Percentiles rank a stretch among this genome's conserved stretches.
Evolutionary conservation across 2,329 filamentous ascomycete genomes (phyloP).

Genomic region (Diaporthe batatas): DNA sequence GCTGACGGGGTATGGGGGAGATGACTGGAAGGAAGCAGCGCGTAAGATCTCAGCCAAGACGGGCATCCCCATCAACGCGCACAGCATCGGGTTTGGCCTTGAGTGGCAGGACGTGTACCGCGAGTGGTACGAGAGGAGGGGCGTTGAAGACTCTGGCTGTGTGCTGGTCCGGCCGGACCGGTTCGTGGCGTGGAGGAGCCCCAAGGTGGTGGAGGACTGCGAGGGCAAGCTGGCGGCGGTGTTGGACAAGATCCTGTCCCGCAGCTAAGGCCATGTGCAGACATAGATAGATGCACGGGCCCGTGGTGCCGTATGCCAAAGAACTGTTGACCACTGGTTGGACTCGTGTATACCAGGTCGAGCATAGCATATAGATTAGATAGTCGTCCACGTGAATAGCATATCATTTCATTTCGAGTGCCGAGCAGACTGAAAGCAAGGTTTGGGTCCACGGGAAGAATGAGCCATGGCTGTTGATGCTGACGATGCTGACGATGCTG

Average conservation of each 20-base stretch:
- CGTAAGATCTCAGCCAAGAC: slow-evolving; percentile 50
- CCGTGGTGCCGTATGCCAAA: not conserved
- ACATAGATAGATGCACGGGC: not conserved
- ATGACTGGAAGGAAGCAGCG: slow-evolving; percentile 61
- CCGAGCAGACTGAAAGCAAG: not conserved
- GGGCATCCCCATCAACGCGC: slow-evolving; percentile 56
- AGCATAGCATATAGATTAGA: not conserved
- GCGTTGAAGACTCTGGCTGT: slow-evolving; percentile 64
- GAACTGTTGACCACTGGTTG: not conserved
- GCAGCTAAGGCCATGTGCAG: not conserved
- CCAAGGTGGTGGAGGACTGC: slow-evolving; percentile 29
- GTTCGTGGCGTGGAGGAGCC: slow-evolving; percentile 61
- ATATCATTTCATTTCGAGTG: not conserved
- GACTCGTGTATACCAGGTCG: not conserved
- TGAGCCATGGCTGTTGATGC: not conserved
- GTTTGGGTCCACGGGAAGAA: not conserved
- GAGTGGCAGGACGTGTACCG: slow-evolving; percentile 68
- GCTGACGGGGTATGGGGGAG: slow-evolving; percentile 62
- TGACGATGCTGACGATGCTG: not conserved
- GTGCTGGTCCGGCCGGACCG: slow-evolving; percentile 66
- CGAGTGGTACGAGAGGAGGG: slow-evolving; percentile 62
- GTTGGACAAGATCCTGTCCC: slow-evolving; percentile 38
- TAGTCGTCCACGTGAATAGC: not conserved
- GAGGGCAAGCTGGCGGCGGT: slow-evolving; percentile 41
- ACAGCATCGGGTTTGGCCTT: slow-evolving; percentile 63